phyloP scores from a whole-genome alignment of 2,329 filamentous ascomycete species.

The Bipolaris oryzae region DNA sequence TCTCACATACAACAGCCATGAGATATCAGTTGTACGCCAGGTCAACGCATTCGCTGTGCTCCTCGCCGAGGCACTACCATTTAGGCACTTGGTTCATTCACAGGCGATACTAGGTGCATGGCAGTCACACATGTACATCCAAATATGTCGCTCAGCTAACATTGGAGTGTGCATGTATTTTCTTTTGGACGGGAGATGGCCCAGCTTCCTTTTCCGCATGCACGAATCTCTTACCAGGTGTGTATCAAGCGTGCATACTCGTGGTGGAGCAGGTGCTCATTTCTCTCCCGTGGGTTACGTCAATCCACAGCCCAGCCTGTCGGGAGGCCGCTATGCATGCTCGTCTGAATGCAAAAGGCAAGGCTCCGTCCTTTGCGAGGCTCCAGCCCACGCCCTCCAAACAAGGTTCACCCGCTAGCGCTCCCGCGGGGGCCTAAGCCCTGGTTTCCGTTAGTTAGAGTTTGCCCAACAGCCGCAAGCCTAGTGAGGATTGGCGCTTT shows the following conservation, averaged over 20 bases:
- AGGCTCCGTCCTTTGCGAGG: background rate
- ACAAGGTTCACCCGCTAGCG: constrained; percentile 8
- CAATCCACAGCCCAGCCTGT: background rate
- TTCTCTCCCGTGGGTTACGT: constrained; percentile 3
- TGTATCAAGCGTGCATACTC: background rate
- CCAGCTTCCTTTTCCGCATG: background rate
- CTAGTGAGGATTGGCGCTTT: background rate
- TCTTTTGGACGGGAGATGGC: background rate
- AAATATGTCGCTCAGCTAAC: background rate
- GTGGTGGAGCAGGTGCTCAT: constrained; percentile 8
- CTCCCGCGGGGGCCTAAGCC: constrained; percentile 4
- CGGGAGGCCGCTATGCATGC: background rate
- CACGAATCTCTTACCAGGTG: background rate
- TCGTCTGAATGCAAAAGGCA: background rate
- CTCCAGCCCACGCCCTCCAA: background rate
- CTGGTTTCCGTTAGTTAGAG: constrained; percentile 1
- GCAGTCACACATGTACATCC: background rate
- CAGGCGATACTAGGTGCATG: background rate
- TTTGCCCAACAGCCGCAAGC: constrained; percentile 7
- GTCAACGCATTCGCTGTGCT: background rate
- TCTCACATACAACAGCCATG: background rate
- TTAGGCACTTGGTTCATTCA: background rate
- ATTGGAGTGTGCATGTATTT: background rate
- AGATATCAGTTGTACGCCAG: background rate
- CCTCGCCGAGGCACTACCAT: background rate